A percentile compares a stretch with the other conserved stretches of the same genome.
These are phyloP conservation scores for Candida anutae DNA, from an alignment of 1,139 yeast species.

Conservation along the genomic window DNA sequence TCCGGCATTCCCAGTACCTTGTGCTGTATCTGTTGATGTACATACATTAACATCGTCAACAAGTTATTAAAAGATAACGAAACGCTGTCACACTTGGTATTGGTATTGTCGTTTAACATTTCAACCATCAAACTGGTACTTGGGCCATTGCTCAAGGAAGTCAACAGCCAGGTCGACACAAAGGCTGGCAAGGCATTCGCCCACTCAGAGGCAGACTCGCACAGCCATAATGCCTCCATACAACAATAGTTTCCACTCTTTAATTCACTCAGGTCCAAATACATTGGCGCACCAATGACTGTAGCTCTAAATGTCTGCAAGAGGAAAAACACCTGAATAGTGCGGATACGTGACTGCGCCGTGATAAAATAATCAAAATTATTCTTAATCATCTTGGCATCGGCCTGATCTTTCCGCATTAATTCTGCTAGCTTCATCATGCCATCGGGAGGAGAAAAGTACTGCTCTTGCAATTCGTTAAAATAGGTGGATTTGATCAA, in stretches of 20 bases:
- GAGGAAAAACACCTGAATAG: conserved; percentile 72
- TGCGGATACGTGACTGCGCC: conserved; percentile 81
- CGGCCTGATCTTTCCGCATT: conserved; percentile 3
- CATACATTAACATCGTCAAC: conserved; percentile 58
- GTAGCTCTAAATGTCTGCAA: conserved; percentile 66
- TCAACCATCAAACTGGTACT: conserved; percentile 42
- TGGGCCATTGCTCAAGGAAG: conserved; percentile 53
- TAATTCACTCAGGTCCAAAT: conserved; percentile 50
- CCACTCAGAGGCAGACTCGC: conserved; percentile 57
- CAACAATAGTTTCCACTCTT: conserved; percentile 72
- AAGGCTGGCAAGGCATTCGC: conserved; percentile 15
- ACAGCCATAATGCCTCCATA: conserved; percentile 63
- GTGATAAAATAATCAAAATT: conserved; percentile 69
- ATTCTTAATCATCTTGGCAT: conserved; percentile 21
- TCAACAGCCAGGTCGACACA: conserved; percentile 26
- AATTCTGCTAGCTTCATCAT: conserved; percentile 2
- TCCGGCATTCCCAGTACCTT: conserved; percentile 34
- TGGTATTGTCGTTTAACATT: conserved; percentile 25
- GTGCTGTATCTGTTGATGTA: conserved; percentile 61
- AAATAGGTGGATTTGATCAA: conserved; percentile 71
- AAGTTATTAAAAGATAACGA: conserved; percentile 48
- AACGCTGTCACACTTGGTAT: background rate
- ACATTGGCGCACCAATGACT: conserved; percentile 52
- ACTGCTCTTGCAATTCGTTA: conserved; percentile 60
- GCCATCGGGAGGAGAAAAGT: conserved; percentile 49